A percentile compares a stretch with the other conserved stretches of the same genome.
Conservation (phyloP, 192 early-diverging fungal genomes). For the Tieghemiomyces parasiticus region DNA sequence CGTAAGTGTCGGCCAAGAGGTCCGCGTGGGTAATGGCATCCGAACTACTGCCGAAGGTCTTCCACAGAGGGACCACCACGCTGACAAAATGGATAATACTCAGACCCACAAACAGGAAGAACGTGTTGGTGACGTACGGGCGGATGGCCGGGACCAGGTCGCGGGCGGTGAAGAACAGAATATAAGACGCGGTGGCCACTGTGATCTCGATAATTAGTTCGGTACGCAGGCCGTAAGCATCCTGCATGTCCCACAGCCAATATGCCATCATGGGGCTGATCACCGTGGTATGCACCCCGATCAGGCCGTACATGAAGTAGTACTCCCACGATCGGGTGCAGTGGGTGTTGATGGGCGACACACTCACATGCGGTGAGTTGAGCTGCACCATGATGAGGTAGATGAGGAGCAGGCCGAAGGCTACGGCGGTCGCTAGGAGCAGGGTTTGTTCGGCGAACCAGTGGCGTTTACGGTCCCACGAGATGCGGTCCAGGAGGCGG, state of each 20-base stretch:
- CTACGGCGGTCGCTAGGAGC: not conserved
- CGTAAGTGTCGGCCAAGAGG: not conserved
- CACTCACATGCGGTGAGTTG: not conserved
- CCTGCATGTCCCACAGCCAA: slow-evolving; percentile 6
- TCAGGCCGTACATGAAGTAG: not conserved
- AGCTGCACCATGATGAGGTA: not conserved
- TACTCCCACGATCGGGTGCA: slow-evolving; percentile 2
- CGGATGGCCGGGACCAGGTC: not conserved
- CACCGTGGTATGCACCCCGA: not conserved
- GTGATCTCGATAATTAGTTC: slow-evolving; percentile 5
- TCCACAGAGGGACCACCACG: slow-evolving; percentile 8
- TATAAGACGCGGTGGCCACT: slow-evolving; percentile 1
- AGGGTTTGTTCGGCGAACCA: slow-evolving; percentile 6
- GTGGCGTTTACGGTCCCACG: slow-evolving; percentile 6
- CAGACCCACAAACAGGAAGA: slow-evolving; percentile 2
- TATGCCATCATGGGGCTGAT: not conserved
- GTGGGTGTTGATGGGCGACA: not conserved
- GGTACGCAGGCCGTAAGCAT: not conserved
- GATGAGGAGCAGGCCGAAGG: not conserved
- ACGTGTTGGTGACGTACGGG: not conserved
- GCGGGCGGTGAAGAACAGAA: not conserved
- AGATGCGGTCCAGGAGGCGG: slow-evolving; percentile 1
- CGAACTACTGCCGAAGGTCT: not conserved
- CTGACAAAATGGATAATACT: slow-evolving; percentile 6
- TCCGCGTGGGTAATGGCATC: not conserved